These are phyloP conservation scores for Linnemannia exigua DNA, from an alignment of 192 early-diverging fungal genomes.

Conservation along the genomic window DNA sequence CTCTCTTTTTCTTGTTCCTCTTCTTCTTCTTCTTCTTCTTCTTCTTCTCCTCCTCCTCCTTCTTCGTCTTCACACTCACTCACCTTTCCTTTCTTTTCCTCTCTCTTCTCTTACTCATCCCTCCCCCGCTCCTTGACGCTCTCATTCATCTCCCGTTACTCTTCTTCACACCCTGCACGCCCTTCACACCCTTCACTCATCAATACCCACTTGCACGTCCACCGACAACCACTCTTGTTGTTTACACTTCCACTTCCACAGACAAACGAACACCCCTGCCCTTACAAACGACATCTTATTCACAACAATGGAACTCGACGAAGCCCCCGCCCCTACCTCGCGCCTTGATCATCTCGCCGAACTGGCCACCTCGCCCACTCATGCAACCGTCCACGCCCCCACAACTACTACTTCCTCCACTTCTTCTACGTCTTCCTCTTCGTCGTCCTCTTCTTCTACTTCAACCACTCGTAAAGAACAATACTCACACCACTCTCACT, in stretches of 20 bases:
- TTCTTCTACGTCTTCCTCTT: slow-evolving; percentile 8
- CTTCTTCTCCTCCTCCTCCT: background rate
- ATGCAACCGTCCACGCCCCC: slow-evolving; percentile 26
- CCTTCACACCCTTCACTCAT: background rate
- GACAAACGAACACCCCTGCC: background rate
- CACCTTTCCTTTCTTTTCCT: background rate
- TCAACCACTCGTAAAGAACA: slow-evolving; percentile 1
- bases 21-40: background rate
- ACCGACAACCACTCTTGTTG: background rate
- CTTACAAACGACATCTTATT: background rate
- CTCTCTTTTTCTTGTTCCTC: background rate
- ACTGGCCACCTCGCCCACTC: slow-evolving; percentile 49
- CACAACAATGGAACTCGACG: slow-evolving; percentile 44
- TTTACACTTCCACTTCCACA: slow-evolving; percentile 2
- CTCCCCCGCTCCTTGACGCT: background rate
- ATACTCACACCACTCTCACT: slow-evolving; percentile 7
- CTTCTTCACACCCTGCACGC: background rate
- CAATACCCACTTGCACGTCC: too few relatives aligned
- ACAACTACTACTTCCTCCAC: slow-evolving; percentile 6
- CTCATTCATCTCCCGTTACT: too few relatives aligned
- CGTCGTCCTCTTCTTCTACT: background rate
- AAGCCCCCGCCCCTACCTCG: slow-evolving; percentile 46
- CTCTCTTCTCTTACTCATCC: background rate
- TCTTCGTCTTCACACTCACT: background rate
- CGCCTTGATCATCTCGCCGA: slow-evolving; percentile 56